These are phyloP conservation scores for Salvia splendens DNA, from an alignment of 257 asterid genomes.

Conservation along the genomic window DNA sequence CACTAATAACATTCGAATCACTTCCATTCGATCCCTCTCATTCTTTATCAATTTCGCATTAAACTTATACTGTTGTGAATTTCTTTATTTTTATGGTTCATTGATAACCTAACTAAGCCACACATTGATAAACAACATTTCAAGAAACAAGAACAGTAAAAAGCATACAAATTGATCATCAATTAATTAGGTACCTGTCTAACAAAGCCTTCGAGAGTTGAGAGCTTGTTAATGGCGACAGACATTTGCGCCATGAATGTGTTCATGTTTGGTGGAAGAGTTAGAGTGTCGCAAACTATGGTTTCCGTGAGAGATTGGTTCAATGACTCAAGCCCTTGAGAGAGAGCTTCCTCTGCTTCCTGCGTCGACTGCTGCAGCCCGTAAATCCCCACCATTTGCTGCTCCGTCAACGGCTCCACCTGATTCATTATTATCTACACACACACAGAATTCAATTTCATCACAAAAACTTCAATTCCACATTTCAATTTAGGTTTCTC, in stretches of 20 bases:
- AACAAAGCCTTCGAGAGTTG: conserved; percentile 57
- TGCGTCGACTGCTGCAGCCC: conserved; percentile 60
- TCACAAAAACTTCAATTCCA: no score
- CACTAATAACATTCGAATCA: no score
- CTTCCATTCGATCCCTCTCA: no score
- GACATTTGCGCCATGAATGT: conserved; percentile 68
- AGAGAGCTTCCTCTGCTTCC: conserved; percentile 69
- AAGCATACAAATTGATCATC: not conserved
- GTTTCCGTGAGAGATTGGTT: conserved; percentile 53
- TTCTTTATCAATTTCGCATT: no score
- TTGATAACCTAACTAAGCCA: no score
- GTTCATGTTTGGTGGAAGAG: conserved; percentile 47
- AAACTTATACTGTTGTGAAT: no score
- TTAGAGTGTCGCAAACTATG: conserved; percentile 53
- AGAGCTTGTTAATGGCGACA: conserved; percentile 59
- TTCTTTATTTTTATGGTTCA: no score
- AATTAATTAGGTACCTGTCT: conserved; percentile 50
- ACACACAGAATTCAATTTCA: not conserved
- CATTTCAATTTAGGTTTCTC: no score
- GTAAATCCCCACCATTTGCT: conserved; percentile 57
- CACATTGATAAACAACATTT: not conserved
- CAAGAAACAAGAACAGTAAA: not conserved
- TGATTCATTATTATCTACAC: conserved; percentile 48
- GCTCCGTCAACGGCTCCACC: conserved; percentile 69
- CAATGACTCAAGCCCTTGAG: conserved; percentile 60